phyloP scores from a whole-genome alignment of 2,329 filamentous ascomycete species.

The Beauveria bassiana region DNA sequence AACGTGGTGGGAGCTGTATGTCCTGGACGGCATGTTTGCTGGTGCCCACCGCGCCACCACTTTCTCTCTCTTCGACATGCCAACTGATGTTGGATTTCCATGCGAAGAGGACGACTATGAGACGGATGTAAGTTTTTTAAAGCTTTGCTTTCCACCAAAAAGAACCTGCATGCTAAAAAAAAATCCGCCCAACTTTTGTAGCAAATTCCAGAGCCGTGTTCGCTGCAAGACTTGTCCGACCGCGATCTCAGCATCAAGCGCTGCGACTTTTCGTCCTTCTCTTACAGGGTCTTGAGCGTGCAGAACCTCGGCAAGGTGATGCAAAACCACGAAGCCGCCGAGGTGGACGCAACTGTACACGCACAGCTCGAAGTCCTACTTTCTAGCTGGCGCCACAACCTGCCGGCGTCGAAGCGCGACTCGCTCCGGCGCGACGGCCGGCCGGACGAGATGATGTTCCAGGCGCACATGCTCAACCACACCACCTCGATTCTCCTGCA shows the following conservation, averaged over 20 bases:
- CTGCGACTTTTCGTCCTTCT: not conserved
- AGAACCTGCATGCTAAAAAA: not conserved
- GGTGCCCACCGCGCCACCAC: slow-evolving; percentile 27
- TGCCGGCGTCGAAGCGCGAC: not conserved
- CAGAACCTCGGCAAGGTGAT: slow-evolving; percentile 3
- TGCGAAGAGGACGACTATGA: slow-evolving; percentile 9
- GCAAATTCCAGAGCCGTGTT: not conserved
- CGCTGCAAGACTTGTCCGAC: not conserved
- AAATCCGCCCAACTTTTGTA: not conserved
- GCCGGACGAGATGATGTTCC: slow-evolving; percentile 7
- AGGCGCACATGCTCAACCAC: slow-evolving; percentile 6
- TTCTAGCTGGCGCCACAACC: slow-evolving; percentile 1
- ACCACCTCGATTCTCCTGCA: slow-evolving; percentile 3
- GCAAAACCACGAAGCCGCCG: not conserved
- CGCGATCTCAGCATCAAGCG: not conserved
- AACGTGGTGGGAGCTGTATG: slow-evolving; percentile 73
- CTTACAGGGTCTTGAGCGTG: slow-evolving; percentile 1
- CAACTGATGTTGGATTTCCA: not conserved
- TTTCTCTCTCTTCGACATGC: not conserved
- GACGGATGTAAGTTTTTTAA: not conserved
- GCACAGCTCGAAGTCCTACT: not conserved
- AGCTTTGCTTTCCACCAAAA: no score
- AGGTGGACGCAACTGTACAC: not conserved
- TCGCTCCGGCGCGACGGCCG: slow-evolving; percentile 1
- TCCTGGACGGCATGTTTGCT: slow-evolving; percentile 68